phyloP scores from a whole-genome alignment of 352 stramenopile species.

The Phytophthora brassicae region DNA sequence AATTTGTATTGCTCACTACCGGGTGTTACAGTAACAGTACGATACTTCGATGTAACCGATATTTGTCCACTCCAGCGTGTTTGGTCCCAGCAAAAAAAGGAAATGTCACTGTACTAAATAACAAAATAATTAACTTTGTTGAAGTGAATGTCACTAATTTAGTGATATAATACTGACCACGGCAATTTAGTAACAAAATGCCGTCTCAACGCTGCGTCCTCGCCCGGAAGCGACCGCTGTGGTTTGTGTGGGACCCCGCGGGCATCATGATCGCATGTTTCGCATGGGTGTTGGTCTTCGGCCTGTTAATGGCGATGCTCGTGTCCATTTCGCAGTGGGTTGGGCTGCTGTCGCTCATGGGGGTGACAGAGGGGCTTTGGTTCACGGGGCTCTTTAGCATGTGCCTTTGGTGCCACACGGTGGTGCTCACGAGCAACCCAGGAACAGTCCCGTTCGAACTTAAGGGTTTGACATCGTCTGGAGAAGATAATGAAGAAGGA shows the following conservation, averaged over 20 bases:
- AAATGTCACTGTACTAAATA: no score
- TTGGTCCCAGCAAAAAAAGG: no score
- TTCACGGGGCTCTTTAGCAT: constrained; percentile 63
- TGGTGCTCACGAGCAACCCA: constrained; percentile 78
- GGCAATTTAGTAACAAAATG: no score
- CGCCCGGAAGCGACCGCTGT: constrained; percentile 22
- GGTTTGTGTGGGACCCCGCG: constrained; percentile 67
- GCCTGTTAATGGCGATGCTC: constrained; percentile 45
- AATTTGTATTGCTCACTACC: no score
- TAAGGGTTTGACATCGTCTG: constrained; percentile 22
- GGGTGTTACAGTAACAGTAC: no score
- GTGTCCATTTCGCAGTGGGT: constrained; percentile 58
- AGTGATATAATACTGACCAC: no score
- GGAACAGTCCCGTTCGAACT: constrained; percentile 61
- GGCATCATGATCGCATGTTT: constrained; percentile 69
- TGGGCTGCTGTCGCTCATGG: constrained; percentile 50
- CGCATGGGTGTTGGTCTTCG: constrained; percentile 55
- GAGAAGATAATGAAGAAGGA: no score
- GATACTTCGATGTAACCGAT: no score
- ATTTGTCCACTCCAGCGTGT: no score
- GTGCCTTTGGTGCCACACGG: constrained; percentile 71
- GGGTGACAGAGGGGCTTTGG: constrained; percentile 43
- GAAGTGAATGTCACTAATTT: no score
- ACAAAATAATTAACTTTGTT: no score
- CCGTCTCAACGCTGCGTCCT: no score